Evolutionary conservation across 352 stramenopile species (phyloP).

Genomic region (Phytophthora kernoviae): DNA sequence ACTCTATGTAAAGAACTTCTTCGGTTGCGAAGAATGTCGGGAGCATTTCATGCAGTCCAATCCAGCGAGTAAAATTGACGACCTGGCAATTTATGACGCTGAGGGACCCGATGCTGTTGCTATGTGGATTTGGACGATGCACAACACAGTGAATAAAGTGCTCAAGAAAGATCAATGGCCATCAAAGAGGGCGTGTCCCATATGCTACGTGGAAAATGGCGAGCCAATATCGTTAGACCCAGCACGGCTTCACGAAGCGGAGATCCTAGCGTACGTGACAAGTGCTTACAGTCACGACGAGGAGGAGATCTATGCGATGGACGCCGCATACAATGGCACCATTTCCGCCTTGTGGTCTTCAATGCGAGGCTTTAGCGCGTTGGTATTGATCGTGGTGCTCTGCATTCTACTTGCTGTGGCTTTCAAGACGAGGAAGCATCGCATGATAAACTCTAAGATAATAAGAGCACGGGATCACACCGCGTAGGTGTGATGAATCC

Average conservation of each 20-base stretch:
- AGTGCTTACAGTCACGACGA: slow-evolving; percentile 61
- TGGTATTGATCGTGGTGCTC: slow-evolving; percentile 36
- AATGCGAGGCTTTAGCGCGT: slow-evolving; percentile 42
- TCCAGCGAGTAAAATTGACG: slow-evolving; percentile 53
- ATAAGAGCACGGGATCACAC: slow-evolving; percentile 26
- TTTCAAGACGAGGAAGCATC: slow-evolving; percentile 33
- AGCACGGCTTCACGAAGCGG: slow-evolving; percentile 45
- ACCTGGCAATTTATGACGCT: slow-evolving; percentile 41
- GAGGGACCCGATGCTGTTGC: slow-evolving; percentile 47
- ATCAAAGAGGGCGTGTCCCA: slow-evolving; percentile 47
- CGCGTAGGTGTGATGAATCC: slow-evolving; percentile 5
- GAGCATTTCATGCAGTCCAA: slow-evolving; percentile 79
- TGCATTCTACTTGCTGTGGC: slow-evolving; percentile 29
- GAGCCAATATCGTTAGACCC: slow-evolving; percentile 54
- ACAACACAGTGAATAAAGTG: slow-evolving; percentile 84
- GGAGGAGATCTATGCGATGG: slow-evolving; percentile 51
- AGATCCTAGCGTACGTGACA: slow-evolving; percentile 58
- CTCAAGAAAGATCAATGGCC: slow-evolving; percentile 78
- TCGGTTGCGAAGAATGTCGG: slow-evolving; percentile 79
- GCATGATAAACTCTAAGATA: slow-evolving; percentile 16
- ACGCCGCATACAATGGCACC: slow-evolving; percentile 51
- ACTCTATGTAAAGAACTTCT: slow-evolving; percentile 80
- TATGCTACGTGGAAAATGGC: slow-evolving; percentile 67
- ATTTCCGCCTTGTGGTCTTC: slow-evolving; percentile 43
- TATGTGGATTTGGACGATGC: slow-evolving; percentile 85